phyloP scores from a whole-genome alignment of 176 grass and related monocot species.

The Aegilops umbellulata region DNA sequence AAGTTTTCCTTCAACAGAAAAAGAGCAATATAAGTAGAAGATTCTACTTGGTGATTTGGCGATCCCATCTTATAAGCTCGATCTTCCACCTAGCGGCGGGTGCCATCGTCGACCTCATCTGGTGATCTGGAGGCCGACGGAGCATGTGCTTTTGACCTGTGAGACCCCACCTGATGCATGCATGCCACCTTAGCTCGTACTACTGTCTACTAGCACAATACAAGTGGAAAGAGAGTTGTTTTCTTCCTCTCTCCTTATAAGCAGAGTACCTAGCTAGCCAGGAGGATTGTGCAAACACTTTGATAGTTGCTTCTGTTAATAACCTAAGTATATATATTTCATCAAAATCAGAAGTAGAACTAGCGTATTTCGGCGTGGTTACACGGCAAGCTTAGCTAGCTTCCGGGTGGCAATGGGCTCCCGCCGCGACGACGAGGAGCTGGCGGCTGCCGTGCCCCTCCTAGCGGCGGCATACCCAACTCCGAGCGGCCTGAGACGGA shows the following conservation, averaged over 20 bases:
- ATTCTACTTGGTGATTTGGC: not conserved
- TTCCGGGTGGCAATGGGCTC: not conserved
- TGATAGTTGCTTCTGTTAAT: not conserved
- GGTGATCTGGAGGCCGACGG: not conserved
- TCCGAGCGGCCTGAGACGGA: not conserved
- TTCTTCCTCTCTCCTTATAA: not conserved
- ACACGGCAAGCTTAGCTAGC: not conserved
- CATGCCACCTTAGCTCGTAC: not conserved
- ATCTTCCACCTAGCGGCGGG: not conserved
- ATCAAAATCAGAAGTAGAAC: not conserved
- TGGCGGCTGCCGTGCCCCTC: not conserved
- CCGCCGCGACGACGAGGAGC: not conserved
- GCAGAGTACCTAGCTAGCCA: not conserved
- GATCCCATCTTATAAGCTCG: not conserved
- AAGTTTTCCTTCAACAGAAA: too few species aligned
- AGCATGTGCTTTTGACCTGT: constrained; percentile 18
- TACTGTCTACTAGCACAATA: not conserved
- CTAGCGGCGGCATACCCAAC: not conserved
- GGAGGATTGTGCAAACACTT: not conserved
- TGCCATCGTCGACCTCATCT: not conserved
- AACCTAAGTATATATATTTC: not conserved
- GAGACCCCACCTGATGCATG: not conserved
- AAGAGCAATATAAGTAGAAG: not conserved
- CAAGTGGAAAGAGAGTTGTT: not conserved
- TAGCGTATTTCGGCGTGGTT: not conserved